Percentiles rank a stretch among this genome's conserved stretches.
Evolutionary conservation across 371 early-diverging fungal genomes (phyloP).

Genomic region (Vavraia culicis): DNA sequence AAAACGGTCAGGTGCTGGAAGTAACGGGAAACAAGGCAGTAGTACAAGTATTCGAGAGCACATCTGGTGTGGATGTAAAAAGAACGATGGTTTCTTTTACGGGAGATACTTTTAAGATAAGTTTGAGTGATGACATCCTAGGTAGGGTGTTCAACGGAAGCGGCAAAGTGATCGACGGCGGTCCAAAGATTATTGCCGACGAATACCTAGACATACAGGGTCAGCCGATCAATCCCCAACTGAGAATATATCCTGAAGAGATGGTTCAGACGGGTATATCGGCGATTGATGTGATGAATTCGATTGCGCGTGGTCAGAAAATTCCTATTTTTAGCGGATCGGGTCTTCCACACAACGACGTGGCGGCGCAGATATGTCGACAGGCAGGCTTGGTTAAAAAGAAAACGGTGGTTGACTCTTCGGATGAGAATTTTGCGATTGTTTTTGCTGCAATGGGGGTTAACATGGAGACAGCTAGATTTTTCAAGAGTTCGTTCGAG

Average conservation of each 20-base stretch:
- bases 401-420: slow-evolving; percentile 82
- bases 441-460: slow-evolving; percentile 99
- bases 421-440: slow-evolving; percentile 97
- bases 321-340: slow-evolving; percentile 99
- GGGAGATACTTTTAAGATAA: slow-evolving; percentile 83
- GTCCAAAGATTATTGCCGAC: slow-evolving; percentile 92
- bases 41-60: slow-evolving; percentile 98
- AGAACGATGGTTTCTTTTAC: slow-evolving; percentile 83
- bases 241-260: slow-evolving; percentile 96
- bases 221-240: slow-evolving; percentile 93
- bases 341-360: slow-evolving; percentile 97
- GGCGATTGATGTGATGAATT: slow-evolving; percentile 99
- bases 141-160: slow-evolving; percentile 98
- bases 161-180: slow-evolving; percentile 91
- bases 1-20: slow-evolving; percentile 93
- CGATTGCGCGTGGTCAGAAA: slow-evolving; percentile 99
- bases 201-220: slow-evolving; percentile 84
- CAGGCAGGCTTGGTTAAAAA: slow-evolving; percentile 93
- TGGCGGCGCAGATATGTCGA: slow-evolving; percentile 98
- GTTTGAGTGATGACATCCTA: slow-evolving; percentile 94
- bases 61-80: slow-evolving; percentile 86
- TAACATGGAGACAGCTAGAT: slow-evolving; percentile 98
- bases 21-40: slow-evolving; percentile 87
- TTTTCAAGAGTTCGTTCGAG: slow-evolving; percentile 98
- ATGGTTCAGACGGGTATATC: slow-evolving; percentile 99